Conservation (phyloP, 1,139 yeast genomes). For the Pneumocystis jirovecii region DNA sequence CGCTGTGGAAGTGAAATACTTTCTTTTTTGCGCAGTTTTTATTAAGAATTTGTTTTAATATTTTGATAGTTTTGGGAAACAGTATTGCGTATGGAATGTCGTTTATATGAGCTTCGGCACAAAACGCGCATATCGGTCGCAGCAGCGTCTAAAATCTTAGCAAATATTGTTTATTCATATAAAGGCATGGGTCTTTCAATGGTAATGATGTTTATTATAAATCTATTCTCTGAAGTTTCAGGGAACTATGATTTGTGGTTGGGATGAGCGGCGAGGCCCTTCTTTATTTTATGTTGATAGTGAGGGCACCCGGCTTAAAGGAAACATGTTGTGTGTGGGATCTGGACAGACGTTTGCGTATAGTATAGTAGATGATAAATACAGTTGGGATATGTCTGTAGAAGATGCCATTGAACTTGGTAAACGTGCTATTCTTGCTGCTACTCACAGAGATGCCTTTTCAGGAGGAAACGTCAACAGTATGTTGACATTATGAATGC, state of each 20-base stretch:
- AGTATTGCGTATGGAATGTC: conserved; percentile 94
- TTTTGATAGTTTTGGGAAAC: conserved; percentile 67
- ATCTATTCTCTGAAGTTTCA: background rate
- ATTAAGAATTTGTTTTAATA: background rate
- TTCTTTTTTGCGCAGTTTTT: background rate
- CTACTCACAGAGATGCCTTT: conserved; percentile 95
- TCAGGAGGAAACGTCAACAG: conserved; percentile 91
- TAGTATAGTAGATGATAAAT: conserved; percentile 84
- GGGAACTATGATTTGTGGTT: conserved; percentile 97
- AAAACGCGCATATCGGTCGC: conserved; percentile 92
- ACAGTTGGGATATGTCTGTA: conserved; percentile 67
- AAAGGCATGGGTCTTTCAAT: conserved; percentile 97
- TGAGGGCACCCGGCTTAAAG: conserved; percentile 90
- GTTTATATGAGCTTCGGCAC: conserved; percentile 85
- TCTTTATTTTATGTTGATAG: conserved; percentile 92
- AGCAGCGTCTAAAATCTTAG: conserved; percentile 86
- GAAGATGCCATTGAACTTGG: conserved; percentile 93
- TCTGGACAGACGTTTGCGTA: conserved; percentile 99
- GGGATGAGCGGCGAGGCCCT: conserved; percentile 89
- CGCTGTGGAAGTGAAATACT: background rate
- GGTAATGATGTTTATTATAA: conserved; percentile 23
- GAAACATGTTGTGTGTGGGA: conserved; percentile 93
- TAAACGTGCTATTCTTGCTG: conserved; percentile 89
- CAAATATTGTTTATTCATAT: conserved; percentile 78
- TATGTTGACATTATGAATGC: background rate